These are phyloP conservation scores for Chlorella sorokiniana DNA, from an alignment of 139 green algal genomes.

Conservation along the genomic window DNA sequence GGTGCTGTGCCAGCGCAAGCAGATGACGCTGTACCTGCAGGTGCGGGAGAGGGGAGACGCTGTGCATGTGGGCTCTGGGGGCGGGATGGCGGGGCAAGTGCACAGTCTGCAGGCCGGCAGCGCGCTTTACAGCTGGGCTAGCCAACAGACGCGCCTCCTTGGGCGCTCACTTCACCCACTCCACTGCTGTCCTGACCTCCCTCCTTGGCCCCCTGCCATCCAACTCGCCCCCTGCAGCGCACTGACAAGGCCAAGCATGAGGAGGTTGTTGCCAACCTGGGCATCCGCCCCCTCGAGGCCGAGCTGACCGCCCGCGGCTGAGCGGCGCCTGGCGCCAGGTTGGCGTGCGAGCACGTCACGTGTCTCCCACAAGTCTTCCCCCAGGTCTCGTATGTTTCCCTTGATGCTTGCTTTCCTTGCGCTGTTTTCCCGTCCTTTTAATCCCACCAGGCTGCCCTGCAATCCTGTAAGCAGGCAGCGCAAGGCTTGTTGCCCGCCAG, in stretches of 20 bases:
- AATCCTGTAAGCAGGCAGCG: no score
- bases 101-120: no score
- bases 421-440: no score
- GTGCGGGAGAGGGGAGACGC: no score
- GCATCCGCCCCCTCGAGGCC: conserved; percentile 43
- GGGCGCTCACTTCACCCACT: not conserved
- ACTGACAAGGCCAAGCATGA: conserved; percentile 34
- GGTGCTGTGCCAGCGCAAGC: conserved; percentile 50
- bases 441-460: no score
- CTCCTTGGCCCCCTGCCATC: not conserved
- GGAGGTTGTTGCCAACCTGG: conserved; percentile 6
- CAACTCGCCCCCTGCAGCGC: conserved; percentile 13
- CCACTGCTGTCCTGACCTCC: not conserved
- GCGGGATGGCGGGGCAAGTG: not conserved
- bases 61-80: not conserved
- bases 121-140: not conserved
- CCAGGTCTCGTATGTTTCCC: no score
- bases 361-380: no score
- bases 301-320: not conserved
- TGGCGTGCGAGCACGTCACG: no score
- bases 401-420: no score
- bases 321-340: not conserved
- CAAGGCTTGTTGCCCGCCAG: no score
- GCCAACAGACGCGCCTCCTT: no score
- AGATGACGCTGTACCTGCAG: conserved; percentile 59